Base-by-base conservation (phyloP, 2,329 filamentous ascomycete genomes). In the Coleophoma cylindrospora region DNA sequence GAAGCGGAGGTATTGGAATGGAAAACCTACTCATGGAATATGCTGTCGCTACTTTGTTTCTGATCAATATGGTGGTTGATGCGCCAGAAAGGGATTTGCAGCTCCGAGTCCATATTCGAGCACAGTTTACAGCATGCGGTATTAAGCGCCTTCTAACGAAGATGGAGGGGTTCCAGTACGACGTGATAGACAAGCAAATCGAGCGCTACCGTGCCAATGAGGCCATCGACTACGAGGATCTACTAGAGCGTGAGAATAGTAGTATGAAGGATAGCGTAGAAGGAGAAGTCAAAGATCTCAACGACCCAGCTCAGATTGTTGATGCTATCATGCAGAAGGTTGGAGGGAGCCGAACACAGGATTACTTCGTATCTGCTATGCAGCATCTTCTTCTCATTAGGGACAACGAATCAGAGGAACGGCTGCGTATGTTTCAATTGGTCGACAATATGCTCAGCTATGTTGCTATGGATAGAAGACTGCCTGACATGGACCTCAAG, bases 1-100 rank as follows among this genome's bases (percentile, higher is more conserved):
- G 94, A 60, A 96, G 89, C 62, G 94, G 94, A 57, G 94, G 94
- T 57, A 95, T 96, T 64, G 94, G 94, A 67, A 96, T 97, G 86
- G 94, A 99, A 78, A 97, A 97, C 69, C 76, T 96, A 63, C 79
- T 99, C 48, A 97, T 99, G 94, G 94, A 99, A 77, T 99, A 99
- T 65, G 92, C 91, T 37, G 89, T 97, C 45, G 89, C 92, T 34
- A 95, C 91, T 2, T 80, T 99, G 63, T 91, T 97, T 66, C 78
- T 99, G 64, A 83, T 97, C 75, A 99, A 97, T 72, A 95, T 95
- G 86, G 81, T 97, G 60, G 84, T 99, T 54, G 94, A 97, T 69
- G 89, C 91, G 3, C 87, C 91, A 0, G 88, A 95, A 64, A 81
- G 83, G 61, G 94, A 99, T 64, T 74, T 99, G 57, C 89, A 96